Evolutionary conservation across 2,329 filamentous ascomycete species (phyloP), one percentile per base, ranked within the genome.

Genomic region (Colletotrichum orchidophilum): DNA sequence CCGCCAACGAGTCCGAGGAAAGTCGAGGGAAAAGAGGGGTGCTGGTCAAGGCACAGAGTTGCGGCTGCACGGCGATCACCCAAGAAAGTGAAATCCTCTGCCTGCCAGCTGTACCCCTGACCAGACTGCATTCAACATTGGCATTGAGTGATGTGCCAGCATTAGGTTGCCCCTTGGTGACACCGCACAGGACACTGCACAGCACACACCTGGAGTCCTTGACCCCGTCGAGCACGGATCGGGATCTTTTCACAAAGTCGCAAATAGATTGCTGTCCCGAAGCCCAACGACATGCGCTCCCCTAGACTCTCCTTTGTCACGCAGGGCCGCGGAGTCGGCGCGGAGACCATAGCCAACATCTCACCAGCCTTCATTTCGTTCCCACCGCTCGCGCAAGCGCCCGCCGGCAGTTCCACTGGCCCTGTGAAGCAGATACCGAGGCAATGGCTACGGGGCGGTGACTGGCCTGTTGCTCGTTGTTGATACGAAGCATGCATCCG

Each of bases 211-310:
- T n/a, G n/a, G n/a, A n/a, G n/a, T n/a, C n/a, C n/a, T n/a, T n/a
- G n/a, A 62, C 64, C 64, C 42, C 46, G 64, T 31, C 39, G 11
- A n/a, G n/a, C 55, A 50, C 58, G 49, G 52, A 63, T 62, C 58
- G 58, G 59, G 60, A 31, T 35, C 33, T 21, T 60, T 64, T 24
- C 66, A 57, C 66, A 70, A 29, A 57, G 70, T 72, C 42, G 54
- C 66, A 26, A 39, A 65, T 70, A 61, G 70, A 72, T 72, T 70
- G 54, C 55, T 49, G n/a, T 61, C n/a, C 63, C 26, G 21, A 31
- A 33, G 50, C 26, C 61, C 12, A 15, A 42, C 26, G 50, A 29
- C 42, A 46, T 24, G 50, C 52, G 9, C 9, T 29, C 52, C 13
- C 15, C 52, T 26, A 27, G 52, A 54, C 26, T 46, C 39, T 46